These are phyloP conservation scores for Claviceps arundinis DNA, from an alignment of 2,329 filamentous ascomycete species.

Conservation along the genomic window DNA sequence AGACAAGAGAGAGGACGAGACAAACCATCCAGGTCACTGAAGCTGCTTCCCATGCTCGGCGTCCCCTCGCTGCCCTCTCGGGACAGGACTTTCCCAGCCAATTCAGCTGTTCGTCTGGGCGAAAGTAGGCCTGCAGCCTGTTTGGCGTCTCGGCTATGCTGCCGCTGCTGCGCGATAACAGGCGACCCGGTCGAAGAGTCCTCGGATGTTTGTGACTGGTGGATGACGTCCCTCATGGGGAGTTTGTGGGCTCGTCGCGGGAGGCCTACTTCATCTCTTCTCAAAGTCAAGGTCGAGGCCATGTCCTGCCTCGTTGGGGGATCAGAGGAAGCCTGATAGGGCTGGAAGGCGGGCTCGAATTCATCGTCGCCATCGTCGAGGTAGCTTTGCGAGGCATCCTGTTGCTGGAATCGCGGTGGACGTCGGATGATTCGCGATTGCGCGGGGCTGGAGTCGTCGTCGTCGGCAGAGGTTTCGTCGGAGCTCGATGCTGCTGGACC, in stretches of 20 bases:
- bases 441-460: conserved; percentile 37
- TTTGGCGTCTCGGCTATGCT: conserved; percentile 17
- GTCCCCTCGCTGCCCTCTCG: conserved; percentile 58
- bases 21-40: conserved; percentile 69
- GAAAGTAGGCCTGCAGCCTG: conserved; percentile 34
- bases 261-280: conserved; percentile 27
- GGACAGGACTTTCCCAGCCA: conserved; percentile 42
- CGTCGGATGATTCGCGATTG: conserved; percentile 48
- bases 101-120: conserved; percentile 45
- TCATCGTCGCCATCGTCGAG: conserved; percentile 43
- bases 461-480: conserved; percentile 30
- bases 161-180: conserved; percentile 17
- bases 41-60: conserved; percentile 74
- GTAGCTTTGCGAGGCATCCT: conserved; percentile 23
- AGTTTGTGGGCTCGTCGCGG: conserved; percentile 16
- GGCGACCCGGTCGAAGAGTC: conserved; percentile 46
- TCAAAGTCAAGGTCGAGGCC: conserved; percentile 40
- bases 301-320: conserved; percentile 29
- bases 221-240: conserved; percentile 21
- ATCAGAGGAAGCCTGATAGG: conserved; percentile 25
- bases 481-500: conserved; percentile 25
- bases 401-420: conserved; percentile 36
- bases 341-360: conserved; percentile 42
- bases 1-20: conserved; percentile 2
- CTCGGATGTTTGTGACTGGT: conserved; percentile 45